A percentile compares a stretch with the other conserved stretches of the same genome.
Evolutionary conservation across 306 rosid genomes (phyloP).

Genomic region (Glycine latifolia): DNA sequence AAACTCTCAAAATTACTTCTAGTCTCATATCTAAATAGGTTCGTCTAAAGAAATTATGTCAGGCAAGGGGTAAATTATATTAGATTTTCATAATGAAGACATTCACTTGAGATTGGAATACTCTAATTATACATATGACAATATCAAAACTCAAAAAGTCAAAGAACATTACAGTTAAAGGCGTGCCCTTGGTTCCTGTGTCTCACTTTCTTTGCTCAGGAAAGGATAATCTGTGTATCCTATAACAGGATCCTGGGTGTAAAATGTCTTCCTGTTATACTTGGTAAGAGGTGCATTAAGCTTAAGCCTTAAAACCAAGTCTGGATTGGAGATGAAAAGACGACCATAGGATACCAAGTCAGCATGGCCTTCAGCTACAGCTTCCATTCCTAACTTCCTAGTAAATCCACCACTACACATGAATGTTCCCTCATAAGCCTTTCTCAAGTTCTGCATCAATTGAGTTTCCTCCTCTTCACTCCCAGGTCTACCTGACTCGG

Average conservation of each 20-base stretch:
- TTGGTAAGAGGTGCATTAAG: constrained; percentile 67
- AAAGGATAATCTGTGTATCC: constrained; percentile 91
- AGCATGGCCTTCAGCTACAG: constrained; percentile 68
- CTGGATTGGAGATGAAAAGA: constrained; percentile 80
- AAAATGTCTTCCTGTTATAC: constrained; percentile 80
- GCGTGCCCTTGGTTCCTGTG: constrained; percentile 49
- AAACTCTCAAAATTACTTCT: no score
- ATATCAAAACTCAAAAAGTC: background rate
- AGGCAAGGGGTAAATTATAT: background rate
- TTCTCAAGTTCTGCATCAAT: constrained; percentile 63
- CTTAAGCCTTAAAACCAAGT: constrained; percentile 69
- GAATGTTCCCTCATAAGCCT: constrained; percentile 75
- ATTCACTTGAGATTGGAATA: background rate
- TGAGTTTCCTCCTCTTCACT: constrained; percentile 74
- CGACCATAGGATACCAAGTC: constrained; percentile 88
- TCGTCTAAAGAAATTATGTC: background rate
- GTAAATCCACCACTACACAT: constrained; percentile 88
- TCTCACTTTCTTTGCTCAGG: constrained; percentile 42
- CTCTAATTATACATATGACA: constrained; percentile 13
- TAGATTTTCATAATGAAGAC: background rate
- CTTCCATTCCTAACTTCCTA: constrained; percentile 76
- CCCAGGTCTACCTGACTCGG: constrained; percentile 75
- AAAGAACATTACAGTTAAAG: constrained; percentile 53
- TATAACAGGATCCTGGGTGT: constrained; percentile 81
- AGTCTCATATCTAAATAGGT: no score